Percentiles rank a stretch among this genome's conserved stretches.
phyloP scores from a whole-genome alignment of 768 basidiomycete species.

The Auricularia cornea region DNA sequence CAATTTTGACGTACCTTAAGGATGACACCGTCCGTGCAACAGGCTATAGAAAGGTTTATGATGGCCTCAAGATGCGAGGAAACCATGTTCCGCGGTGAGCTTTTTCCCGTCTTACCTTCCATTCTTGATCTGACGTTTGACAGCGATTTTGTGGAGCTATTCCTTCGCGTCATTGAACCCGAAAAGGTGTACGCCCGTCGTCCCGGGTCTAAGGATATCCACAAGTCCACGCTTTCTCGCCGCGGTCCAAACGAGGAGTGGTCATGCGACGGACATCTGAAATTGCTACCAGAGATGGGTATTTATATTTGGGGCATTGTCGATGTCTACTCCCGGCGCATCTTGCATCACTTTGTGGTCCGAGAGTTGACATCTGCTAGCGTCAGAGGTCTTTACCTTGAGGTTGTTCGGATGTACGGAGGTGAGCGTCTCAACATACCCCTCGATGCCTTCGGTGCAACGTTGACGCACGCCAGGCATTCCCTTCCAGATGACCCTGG shows the following conservation, averaged over 20 bases:
- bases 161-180: background rate
- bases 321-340: background rate
- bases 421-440: background rate
- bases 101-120: background rate
- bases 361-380: background rate
- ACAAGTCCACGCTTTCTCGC: background rate
- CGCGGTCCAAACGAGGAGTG: background rate
- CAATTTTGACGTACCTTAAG: too few species aligned
- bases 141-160: background rate
- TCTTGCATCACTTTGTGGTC: background rate
- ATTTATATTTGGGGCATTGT: background rate
- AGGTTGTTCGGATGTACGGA: background rate
- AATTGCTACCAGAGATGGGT: background rate
- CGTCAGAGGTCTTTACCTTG: background rate
- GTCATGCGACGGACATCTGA: background rate
- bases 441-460: background rate
- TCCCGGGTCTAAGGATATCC: background rate
- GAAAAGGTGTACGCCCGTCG: background rate
- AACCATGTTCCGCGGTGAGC: background rate
- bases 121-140: background rate
- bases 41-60: too few species aligned
- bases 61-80: background rate
- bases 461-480: background rate
- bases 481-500: background rate
- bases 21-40: too few species aligned